These are phyloP conservation scores for Seiridium cupressi DNA, from an alignment of 2,329 filamentous ascomycete species.

Conservation along the genomic window DNA sequence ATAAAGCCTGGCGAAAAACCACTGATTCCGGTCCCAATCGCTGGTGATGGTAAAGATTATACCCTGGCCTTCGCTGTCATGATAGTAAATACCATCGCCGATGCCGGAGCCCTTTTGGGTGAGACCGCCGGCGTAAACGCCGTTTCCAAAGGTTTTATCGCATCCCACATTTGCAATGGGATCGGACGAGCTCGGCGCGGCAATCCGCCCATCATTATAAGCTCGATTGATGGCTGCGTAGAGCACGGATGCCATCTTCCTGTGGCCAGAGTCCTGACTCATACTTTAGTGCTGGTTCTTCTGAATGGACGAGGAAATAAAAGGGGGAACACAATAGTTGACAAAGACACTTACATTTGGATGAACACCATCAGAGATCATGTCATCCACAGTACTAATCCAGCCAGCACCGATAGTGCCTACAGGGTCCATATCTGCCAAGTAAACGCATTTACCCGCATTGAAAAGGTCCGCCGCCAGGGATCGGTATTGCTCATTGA, in stretches of 20 bases:
- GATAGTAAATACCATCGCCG: slow-evolving; percentile 27
- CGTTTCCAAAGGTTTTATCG: slow-evolving; percentile 19
- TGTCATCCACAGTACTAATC: slow-evolving; percentile 4
- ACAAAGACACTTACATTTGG: slow-evolving; percentile 10
- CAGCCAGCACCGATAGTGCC: background rate
- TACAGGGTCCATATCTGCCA: slow-evolving; percentile 8
- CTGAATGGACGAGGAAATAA: too few relatives aligned
- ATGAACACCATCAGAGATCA: slow-evolving; percentile 15
- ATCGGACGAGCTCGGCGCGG: slow-evolving; percentile 7
- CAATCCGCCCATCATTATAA: slow-evolving; percentile 6
- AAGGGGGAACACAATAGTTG: too few relatives aligned
- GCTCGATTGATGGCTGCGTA: slow-evolving; percentile 6
- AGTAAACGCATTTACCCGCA: background rate
- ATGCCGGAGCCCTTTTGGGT: slow-evolving; percentile 26
- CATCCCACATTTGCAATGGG: slow-evolving; percentile 9
- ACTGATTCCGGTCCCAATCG: slow-evolving; percentile 20
- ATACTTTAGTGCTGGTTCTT: too few relatives aligned
- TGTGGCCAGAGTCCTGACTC: slow-evolving; percentile 10
- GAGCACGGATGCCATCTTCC: slow-evolving; percentile 20
- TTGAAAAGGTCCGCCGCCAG: slow-evolving; percentile 12
- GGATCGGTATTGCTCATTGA: slow-evolving; percentile 22
- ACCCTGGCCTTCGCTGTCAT: slow-evolving; percentile 15
- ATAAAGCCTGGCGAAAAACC: slow-evolving; percentile 19
- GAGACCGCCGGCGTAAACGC: slow-evolving; percentile 17
- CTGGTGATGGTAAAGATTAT: slow-evolving; percentile 15